Evolutionary conservation across 1,139 yeast species (phyloP).

Genomic region (Nadsonia starkeyi-henricii): DNA sequence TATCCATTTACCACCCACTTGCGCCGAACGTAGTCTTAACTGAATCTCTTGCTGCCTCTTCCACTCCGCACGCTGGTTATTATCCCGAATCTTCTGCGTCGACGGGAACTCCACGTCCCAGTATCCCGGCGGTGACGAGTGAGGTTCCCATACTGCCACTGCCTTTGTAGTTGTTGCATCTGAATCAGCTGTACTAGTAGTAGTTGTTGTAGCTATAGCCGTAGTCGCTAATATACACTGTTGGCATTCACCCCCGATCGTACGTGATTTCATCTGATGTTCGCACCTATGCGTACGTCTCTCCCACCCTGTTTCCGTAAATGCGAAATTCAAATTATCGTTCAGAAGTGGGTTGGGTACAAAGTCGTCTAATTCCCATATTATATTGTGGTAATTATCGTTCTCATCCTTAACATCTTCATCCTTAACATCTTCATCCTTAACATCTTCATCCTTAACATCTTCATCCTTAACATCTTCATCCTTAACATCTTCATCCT

Average conservation of each 20-base stretch:
- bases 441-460: not conserved
- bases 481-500: not conserved
- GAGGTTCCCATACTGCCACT: constrained; percentile 12
- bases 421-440: not conserved
- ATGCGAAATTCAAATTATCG: constrained; percentile 15
- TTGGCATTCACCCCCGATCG: constrained; percentile 13
- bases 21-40: constrained; percentile 13
- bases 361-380: constrained; percentile 13
- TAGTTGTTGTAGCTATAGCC: constrained; percentile 11
- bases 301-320: constrained; percentile 16
- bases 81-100: constrained; percentile 18
- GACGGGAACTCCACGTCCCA: constrained; percentile 22
- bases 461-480: not conserved
- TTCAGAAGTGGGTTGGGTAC: constrained; percentile 14
- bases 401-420: not conserved
- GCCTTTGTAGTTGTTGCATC: constrained; percentile 13
- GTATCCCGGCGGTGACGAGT: constrained; percentile 21
- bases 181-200: constrained; percentile 12
- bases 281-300: constrained; percentile 13
- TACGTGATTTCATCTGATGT: constrained; percentile 16
- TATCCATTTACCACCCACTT: constrained; percentile 13
- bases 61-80: constrained; percentile 11
- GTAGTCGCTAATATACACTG: constrained; percentile 15
- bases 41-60: constrained; percentile 10
- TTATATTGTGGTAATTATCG: not conserved